phyloP scores from a whole-genome alignment of 2,329 filamentous ascomycete species.

The Alternaria dauci region DNA sequence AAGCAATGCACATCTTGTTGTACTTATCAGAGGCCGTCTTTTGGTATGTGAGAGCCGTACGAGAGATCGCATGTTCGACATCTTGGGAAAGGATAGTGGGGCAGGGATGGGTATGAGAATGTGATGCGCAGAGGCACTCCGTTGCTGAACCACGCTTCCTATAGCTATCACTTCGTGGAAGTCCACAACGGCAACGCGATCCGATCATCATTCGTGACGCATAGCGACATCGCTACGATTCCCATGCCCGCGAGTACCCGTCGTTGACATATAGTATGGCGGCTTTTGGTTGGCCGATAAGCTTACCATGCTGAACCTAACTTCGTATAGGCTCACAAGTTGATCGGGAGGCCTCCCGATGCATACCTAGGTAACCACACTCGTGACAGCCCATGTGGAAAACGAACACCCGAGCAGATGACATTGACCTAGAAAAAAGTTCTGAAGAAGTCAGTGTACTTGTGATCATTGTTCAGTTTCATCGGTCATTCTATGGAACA shows the following conservation, averaged over 20 bases:
- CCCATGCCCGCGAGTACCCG: slow-evolving; percentile 19
- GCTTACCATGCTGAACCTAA: background rate
- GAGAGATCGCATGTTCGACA: slow-evolving; percentile 28
- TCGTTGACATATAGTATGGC: background rate
- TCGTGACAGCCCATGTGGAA: background rate
- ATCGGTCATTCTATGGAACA: background rate
- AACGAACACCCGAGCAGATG: background rate
- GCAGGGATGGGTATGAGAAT: background rate
- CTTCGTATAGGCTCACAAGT: background rate
- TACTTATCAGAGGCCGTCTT: slow-evolving; percentile 22
- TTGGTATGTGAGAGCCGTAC: slow-evolving; percentile 7
- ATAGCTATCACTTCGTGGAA: slow-evolving; percentile 7
- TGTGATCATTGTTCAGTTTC: background rate
- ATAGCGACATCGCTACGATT: background rate
- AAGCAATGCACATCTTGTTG: slow-evolving; percentile 14
- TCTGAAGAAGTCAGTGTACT: background rate
- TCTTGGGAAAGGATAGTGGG: slow-evolving; percentile 12
- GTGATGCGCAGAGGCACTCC: background rate
- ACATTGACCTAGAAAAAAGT: background rate
- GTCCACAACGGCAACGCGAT: slow-evolving; percentile 2
- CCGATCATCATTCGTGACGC: slow-evolving; percentile 1
- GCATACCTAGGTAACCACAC: background rate
- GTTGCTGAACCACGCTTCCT: slow-evolving; percentile 3
- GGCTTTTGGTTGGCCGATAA: slow-evolving; percentile 6
- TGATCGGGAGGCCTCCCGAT: slow-evolving; percentile 1